Base-by-base conservation (phyloP, 768 basidiomycete species). In the Termitomyces sp. region DNA sequence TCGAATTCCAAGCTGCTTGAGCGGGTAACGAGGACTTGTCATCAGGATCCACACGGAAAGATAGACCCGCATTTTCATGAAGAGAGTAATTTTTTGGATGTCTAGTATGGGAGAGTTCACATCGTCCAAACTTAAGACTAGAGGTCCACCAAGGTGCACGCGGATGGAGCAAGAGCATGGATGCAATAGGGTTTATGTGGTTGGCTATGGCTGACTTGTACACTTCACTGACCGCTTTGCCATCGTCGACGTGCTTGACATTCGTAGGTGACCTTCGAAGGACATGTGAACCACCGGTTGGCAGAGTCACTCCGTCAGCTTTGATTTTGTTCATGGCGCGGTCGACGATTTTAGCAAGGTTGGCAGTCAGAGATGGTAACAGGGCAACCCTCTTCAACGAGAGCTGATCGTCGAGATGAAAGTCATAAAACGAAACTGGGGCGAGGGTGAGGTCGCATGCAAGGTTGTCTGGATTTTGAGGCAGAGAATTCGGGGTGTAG, bases 131-230 rank as follows among this genome's bases (percentile, higher is more conserved):
- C 18, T 11, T 18, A 6, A 62, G 50, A 38, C 51, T 55, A 24
- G 53, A 52, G 5, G 54, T 41, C 61, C 61, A 62, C 54, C 45
- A 51, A 28, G 51, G 43, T 2, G 58, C 55, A 2, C 45, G 30
- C 10, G 52, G 44, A 50, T 59, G 58, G 14, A 62, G 54, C 11
- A 44, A 50, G 44, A 56, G 41, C 50, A 53, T 59, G 11, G 61
- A 59, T 36, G 54, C 55, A n/a, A 62, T n/a, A 10, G 24, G 18
- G 5, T 35, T 48, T 3, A 48, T 22, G 20, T 48, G 51, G 35
- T 45, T 22, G 7, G 51, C 54, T n/a, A 52, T 53, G 18, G 14
- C 7, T 20, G 22, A 18, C 9, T 46, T 52, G 33, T 62, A 59
- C 22, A 41, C 55, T 6, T 48, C 33, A 28, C 44, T 55, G 28